phyloP scores from a whole-genome alignment of 2,329 filamentous ascomycete species.

The Colletotrichum tabaci region DNA sequence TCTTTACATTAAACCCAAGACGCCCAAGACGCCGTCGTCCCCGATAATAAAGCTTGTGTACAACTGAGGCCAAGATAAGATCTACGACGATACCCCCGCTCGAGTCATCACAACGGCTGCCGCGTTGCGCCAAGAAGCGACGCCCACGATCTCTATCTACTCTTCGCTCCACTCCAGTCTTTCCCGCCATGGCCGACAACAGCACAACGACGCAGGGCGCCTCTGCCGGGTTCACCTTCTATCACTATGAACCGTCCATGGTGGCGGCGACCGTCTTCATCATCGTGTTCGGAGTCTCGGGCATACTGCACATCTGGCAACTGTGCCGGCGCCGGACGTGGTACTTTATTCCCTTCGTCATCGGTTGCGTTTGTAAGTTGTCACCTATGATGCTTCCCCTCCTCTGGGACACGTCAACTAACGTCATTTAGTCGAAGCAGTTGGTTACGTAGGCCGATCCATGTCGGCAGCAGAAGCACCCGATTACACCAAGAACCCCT shows the following conservation, averaged over 20 bases:
- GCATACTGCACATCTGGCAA: constrained; percentile 57
- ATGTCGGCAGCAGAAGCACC: constrained; percentile 60
- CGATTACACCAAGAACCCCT: constrained; percentile 55
- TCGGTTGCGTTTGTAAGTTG: constrained; percentile 66
- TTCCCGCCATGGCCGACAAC: constrained; percentile 19
- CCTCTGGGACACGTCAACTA: constrained; percentile 7
- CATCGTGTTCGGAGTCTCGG: constrained; percentile 57
- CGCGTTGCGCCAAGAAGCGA: background rate
- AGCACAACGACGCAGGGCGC: constrained; percentile 20
- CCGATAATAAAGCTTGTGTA: background rate
- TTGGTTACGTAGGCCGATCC: constrained; percentile 67
- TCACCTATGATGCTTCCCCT: constrained; percentile 33
- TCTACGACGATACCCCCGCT: too few species aligned
- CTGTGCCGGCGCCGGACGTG: constrained; percentile 60
- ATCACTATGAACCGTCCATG: constrained; percentile 64
- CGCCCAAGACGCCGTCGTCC: background rate
- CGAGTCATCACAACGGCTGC: background rate
- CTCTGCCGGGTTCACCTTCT: constrained; percentile 48
- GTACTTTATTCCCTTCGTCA: constrained; percentile 67
- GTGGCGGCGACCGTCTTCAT: constrained; percentile 60
- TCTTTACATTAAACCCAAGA: background rate
- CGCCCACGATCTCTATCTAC: background rate
- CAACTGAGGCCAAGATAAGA: background rate
- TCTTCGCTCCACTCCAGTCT: too few species aligned
- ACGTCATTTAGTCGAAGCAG: constrained; percentile 56